A percentile compares a stretch with the other conserved stretches of the same genome.
Evolutionary conservation across 805 yeast genomes (phyloP).

Genomic region (Myxozyma melibiosi): DNA sequence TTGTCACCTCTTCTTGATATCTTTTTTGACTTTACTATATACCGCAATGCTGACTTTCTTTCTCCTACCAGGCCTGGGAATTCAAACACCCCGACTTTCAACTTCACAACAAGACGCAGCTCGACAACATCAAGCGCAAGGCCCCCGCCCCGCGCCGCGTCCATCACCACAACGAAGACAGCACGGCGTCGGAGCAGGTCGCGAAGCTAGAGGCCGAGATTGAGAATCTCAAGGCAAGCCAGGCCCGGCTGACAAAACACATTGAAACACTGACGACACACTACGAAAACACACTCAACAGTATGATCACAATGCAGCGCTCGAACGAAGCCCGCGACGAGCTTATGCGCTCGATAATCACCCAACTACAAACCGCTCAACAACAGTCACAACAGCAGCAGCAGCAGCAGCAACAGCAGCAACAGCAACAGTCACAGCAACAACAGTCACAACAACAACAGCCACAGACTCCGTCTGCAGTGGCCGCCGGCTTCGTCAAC

Average conservation of each 20-base stretch:
- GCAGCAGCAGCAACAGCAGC: neutral
- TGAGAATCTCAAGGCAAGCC: conserved; percentile 28
- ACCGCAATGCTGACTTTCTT: no score
- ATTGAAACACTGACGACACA: conserved; percentile 25
- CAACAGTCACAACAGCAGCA: conserved; percentile 4
- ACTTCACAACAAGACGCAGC: conserved; percentile 70
- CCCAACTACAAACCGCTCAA: conserved; percentile 20
- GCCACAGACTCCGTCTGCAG: neutral
- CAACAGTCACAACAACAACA: neutral
- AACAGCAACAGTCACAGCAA: neutral
- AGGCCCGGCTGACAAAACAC: conserved; percentile 28
- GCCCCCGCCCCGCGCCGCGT: conserved; percentile 36
- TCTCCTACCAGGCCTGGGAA: conserved; percentile 70
- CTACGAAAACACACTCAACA: conserved; percentile 27
- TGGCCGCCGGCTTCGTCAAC: conserved; percentile 17
- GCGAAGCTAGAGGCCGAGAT: conserved; percentile 29
- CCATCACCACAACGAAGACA: conserved; percentile 13
- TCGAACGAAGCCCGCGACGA: conserved; percentile 35
- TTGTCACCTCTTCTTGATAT: neutral
- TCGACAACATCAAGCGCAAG: conserved; percentile 72
- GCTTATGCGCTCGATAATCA: conserved; percentile 30
- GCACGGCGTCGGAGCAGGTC: conserved; percentile 22
- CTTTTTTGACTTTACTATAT: neutral
- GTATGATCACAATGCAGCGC: conserved; percentile 32
- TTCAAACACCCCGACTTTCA: conserved; percentile 89